Evolutionary conservation across 805 yeast species (phyloP), one percentile per base, ranked within the genome.

Genomic region (Starmera quercuum): DNA sequence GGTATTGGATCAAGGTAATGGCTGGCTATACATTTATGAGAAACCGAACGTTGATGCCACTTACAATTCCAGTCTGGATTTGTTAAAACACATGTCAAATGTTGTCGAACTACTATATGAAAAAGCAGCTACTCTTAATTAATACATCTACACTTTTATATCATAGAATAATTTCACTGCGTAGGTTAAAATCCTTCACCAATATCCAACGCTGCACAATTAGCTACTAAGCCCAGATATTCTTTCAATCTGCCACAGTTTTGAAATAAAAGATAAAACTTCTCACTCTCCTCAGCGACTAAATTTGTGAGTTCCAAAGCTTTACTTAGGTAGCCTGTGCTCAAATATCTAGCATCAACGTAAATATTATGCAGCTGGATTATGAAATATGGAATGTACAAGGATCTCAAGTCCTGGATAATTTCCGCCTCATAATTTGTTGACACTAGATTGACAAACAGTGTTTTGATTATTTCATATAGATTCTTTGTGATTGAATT

Each of bases 1-100:
- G 31, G 97, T 92, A 24, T 68, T 92, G 46, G 98, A 92, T 59
- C 99, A 92, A 65, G 97, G 97, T 30, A 88, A 88, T 56, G 98
- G 98, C 7, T 92, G 97, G 95, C 71, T 92, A 49, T 79, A 86
- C 45, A 75, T 92, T 38, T 92, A 84, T 53, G 95, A 86, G 38
- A 83, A 87, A 54, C 95, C 95, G 27, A 77, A 75, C 51, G 76
- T 78, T 41, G 97, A 92, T 58, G 83, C 83, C 26, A 79, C 94
- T 32, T 92, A 90, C 53, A 92, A 82, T 42, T 78, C 90, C 35
- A 82, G 94, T 29, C 72, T 90, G 46, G 92, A 84, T 37, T 75
- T 95, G 45, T 77, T 94, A 32, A 83, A 83, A 55, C 83, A 84
- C 54, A 78, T 92, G 77, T 81, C 92, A 19, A 73, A 64, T 35